These are phyloP conservation scores for Aplosporella prunicola DNA, from an alignment of 2,329 filamentous ascomycete genomes.

Conservation along the genomic window DNA sequence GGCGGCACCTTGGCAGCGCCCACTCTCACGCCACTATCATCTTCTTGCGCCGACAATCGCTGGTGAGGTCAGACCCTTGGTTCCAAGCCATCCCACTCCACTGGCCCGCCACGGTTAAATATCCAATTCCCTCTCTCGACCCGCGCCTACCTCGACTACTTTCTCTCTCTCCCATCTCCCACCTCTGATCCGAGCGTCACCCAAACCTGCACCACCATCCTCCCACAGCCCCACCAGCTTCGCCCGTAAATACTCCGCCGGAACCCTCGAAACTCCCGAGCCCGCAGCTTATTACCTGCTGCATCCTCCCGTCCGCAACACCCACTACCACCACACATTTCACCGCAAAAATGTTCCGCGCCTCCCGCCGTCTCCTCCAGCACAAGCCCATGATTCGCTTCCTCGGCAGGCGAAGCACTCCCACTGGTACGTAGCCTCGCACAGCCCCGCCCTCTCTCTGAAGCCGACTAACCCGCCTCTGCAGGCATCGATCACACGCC, in stretches of 20 bases:
- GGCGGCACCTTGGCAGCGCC: no score
- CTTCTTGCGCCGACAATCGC: no score
- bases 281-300: constrained; percentile 2
- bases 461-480: constrained; percentile 4
- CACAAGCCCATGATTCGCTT: constrained; percentile 44
- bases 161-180: neutral
- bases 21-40: no score
- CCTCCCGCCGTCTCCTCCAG: constrained; percentile 36
- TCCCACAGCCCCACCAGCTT: constrained; percentile 3
- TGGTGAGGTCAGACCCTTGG: no score
- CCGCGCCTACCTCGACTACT: no score
- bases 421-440: constrained; percentile 29
- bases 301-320: neutral
- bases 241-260: constrained; percentile 4
- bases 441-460: constrained; percentile 1
- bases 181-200: neutral
- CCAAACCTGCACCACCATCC: no score
- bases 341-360: constrained; percentile 30
- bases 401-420: constrained; percentile 39
- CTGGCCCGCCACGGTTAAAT: no score
- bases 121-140: no score
- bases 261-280: constrained; percentile 1
- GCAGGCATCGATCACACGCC: constrained; percentile 67
- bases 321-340: neutral
- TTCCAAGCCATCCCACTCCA: no score